These are phyloP conservation scores for Scheffersomyces parashehatae DNA, from an alignment of 1,139 yeast genomes.

Conservation along the genomic window DNA sequence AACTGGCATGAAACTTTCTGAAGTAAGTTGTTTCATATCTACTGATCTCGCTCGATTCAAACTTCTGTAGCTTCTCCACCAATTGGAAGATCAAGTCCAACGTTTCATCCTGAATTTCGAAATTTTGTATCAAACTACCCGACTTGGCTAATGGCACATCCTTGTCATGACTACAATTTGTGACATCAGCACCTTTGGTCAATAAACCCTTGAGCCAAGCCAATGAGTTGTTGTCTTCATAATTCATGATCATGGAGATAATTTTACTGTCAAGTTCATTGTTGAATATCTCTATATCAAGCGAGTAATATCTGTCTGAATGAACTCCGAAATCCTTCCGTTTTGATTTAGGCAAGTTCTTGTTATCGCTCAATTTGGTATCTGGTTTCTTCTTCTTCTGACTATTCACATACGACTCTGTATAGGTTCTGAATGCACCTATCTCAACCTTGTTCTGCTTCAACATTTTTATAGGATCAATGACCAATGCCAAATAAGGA, in stretches of 20 bases:
- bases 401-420: conserved; percentile 35
- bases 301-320: conserved; percentile 67
- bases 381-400: not conserved
- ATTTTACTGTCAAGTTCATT: conserved; percentile 53
- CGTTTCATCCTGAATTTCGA: conserved; percentile 11
- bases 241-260: conserved; percentile 11
- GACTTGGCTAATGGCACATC: not conserved
- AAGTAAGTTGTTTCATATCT: conserved; percentile 4
- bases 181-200: conserved; percentile 1
- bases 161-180: not conserved
- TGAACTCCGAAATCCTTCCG: conserved; percentile 70
- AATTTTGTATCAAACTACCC: conserved; percentile 9
- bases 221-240: conserved; percentile 12
- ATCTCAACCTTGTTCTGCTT: conserved; percentile 73
- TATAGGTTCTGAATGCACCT: conserved; percentile 88
- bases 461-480: conserved; percentile 76
- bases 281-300: conserved; percentile 65
- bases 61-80: conserved; percentile 11
- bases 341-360: conserved; percentile 46
- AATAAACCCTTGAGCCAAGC: conserved; percentile 14
- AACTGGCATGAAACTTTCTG: conserved; percentile 16
- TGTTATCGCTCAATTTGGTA: conserved; percentile 1
- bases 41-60: conserved; percentile 5
- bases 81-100: conserved; percentile 10
- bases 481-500: conserved; percentile 85